Evolutionary conservation across 768 basidiomycete species (phyloP), one percentile per base, ranked within the genome.

Genomic region (Naganishia onofrii): DNA sequence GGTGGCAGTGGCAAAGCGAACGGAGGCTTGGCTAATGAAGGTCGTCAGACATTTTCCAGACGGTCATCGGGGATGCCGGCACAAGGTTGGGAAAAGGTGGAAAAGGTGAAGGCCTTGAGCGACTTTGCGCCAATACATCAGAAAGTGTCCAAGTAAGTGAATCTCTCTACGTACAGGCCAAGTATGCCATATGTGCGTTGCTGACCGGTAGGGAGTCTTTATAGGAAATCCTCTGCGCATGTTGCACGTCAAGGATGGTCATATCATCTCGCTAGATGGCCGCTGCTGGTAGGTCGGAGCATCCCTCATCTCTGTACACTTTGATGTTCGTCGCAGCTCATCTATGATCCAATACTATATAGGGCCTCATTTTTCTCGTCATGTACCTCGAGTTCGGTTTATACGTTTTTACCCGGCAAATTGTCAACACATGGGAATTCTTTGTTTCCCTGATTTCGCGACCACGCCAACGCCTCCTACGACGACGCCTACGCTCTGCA

Each of bases 351-450:
- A 21, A 7, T 5, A 12, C 34, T 12, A 36, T 29, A n/a, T 72
- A 96, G 93, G 79, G 84, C 70, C 86, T 95, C 72, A 90, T 98
- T 38, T 91, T 92, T 74, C 66, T 88, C 6, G 86, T 96, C 80
- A 96, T 98, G 68, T 84, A 87, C 46, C 84, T 84, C 17, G 90
- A 97, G 80, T 97, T 98, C 78, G 69, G 79, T 42, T 69, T 75
- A 31, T 99, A 99, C 75, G 86, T 98, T 46, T 73, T 91, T 42
- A 91, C 93, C 56, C 85, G 95, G 19, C 95, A 99, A 79, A 76
- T 95, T 21, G 96, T 99, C 52, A 97, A 97, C 77, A 85, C 91
- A 4, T 92, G 96, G 78, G 95, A 99, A 82, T 97, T 88, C 87
- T 78, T 95, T 53, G 87, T 89, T 84, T 78, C 56, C 51, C 13